These are phyloP conservation scores for Persicaria maculosa DNA, from an alignment of 148 eudicot genomes.

Conservation along the genomic window DNA sequence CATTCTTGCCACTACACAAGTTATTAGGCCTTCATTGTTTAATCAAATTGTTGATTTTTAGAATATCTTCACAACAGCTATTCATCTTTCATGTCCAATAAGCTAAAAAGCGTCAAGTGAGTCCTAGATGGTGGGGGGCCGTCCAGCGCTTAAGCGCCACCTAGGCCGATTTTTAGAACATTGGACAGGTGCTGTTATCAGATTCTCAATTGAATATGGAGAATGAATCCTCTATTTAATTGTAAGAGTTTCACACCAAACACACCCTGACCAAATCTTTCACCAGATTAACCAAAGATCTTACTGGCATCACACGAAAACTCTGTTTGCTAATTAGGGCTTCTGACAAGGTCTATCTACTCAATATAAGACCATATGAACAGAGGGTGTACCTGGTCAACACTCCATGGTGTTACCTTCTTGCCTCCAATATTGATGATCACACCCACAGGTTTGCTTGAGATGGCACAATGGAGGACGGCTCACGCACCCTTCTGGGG, in stretches of 20 bases:
- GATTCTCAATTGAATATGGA: neutral
- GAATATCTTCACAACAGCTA: too few species aligned
- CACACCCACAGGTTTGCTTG: too few species aligned
- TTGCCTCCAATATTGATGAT: too few species aligned
- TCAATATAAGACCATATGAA: neutral
- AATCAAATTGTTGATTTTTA: too few species aligned
- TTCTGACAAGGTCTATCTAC: neutral
- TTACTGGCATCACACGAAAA: neutral
- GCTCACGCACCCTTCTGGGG: constrained; percentile 73
- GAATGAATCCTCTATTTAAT: neutral
- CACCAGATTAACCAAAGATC: neutral
- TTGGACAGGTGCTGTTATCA: neutral
- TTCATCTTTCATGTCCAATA: too few species aligned
- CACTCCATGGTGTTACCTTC: neutral
- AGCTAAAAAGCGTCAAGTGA: too few species aligned
- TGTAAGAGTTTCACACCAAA: neutral
- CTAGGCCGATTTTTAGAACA: too few species aligned
- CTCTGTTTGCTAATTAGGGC: neutral
- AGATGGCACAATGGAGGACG: neutral
- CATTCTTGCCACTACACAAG: too few species aligned
- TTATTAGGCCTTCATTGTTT: too few species aligned
- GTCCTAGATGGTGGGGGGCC: too few species aligned
- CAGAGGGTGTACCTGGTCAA: neutral
- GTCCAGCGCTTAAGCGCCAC: too few species aligned
- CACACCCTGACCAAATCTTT: neutral